Percentiles rank a stretch among this genome's conserved stretches.
Evolutionary conservation across 768 basidiomycete species (phyloP).

Genomic region (Kwoniella botswanensis): DNA sequence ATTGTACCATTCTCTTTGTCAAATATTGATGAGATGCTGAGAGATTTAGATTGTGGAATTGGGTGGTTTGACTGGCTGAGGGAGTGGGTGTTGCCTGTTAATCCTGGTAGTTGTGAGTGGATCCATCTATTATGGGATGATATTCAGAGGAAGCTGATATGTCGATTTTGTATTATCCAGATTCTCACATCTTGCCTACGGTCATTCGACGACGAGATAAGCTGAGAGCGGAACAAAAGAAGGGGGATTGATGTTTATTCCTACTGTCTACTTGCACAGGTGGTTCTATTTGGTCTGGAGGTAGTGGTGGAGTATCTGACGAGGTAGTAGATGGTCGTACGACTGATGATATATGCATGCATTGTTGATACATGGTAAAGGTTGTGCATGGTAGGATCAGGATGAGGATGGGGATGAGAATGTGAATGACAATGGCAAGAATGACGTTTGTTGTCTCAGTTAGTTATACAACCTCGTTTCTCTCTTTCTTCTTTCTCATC

Average conservation of each 20-base stretch:
- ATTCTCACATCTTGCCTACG: background rate
- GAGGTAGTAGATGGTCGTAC: no score
- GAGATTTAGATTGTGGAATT: background rate
- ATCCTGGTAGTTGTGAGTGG: slow-evolving; percentile 2
- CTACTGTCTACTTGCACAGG: background rate
- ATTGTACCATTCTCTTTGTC: slow-evolving; percentile 14
- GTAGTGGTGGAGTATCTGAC: no score
- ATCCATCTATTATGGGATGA: background rate
- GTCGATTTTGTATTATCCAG: background rate
- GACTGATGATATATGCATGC: no score
- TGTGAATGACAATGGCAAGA: no score
- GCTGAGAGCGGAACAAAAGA: background rate
- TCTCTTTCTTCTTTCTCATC: background rate
- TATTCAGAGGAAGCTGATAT: background rate
- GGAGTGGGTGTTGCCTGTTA: slow-evolving; percentile 7
- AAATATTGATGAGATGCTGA: slow-evolving; percentile 11
- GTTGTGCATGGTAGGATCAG: no score
- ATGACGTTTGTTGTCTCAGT: no score
- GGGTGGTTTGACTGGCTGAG: background rate
- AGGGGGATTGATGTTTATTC: background rate
- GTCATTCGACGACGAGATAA: background rate
- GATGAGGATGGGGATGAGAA: no score
- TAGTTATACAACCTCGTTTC: no score
- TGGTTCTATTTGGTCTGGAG: no score
- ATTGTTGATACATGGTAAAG: no score